Evolutionary conservation across 2,329 filamentous ascomycete genomes (phyloP).

Genomic region (Paramyrothecium sp.): DNA sequence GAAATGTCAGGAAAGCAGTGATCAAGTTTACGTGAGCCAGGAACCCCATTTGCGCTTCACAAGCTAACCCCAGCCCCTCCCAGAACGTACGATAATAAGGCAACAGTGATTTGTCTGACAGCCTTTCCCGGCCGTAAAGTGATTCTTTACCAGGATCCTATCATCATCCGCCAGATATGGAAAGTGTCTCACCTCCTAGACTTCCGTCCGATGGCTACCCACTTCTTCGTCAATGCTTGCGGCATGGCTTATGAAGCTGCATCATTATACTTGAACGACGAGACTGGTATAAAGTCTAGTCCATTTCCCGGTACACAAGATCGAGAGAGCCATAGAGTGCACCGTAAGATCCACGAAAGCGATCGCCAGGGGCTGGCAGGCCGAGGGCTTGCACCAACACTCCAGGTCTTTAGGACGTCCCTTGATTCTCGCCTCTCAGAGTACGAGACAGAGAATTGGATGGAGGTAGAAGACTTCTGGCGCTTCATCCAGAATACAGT

Average conservation of each 20-base stretch:
- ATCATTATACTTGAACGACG: background rate
- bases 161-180: background rate
- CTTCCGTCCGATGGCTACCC: background rate
- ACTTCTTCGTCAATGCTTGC: background rate
- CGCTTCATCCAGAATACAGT: slow-evolving; percentile 1
- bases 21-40: background rate
- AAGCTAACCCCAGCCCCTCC: background rate
- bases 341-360: background rate
- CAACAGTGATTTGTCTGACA: background rate
- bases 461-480: slow-evolving; percentile 2
- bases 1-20: background rate
- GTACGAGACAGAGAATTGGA: background rate
- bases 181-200: background rate
- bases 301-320: background rate
- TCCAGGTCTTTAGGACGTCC: background rate
- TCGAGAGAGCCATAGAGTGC: background rate
- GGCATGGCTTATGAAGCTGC: background rate
- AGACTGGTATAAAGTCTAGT: background rate
- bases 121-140: background rate
- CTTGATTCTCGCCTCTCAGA: background rate
- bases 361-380: background rate
- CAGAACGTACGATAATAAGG: background rate
- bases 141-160: background rate
- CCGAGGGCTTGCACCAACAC: background rate
- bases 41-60: background rate